Evolutionary conservation across 129 eudicot genomes (phyloP), one percentile per base, ranked within the genome.

Genomic region (Apium graveolens): DNA sequence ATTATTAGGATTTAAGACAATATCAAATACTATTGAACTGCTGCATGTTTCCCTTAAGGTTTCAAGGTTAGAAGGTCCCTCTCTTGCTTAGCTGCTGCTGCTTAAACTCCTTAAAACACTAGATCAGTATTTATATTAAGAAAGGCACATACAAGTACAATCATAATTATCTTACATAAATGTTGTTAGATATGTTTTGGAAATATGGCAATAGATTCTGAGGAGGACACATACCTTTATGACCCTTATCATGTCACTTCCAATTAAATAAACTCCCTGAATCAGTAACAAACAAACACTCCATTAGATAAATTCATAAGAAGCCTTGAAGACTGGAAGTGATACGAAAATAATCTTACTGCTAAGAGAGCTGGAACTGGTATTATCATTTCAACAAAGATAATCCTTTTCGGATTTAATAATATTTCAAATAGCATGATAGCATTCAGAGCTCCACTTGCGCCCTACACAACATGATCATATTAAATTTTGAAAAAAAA

Each of bases 391-490:
- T 93, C 90, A 13, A 93, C 76, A 53, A 78, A 85, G 48, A 93
- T 65, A 62, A 89, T 91, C 49, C 78, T 85, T 70, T 44, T 88
- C 0, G 98, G 98, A 77, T 76, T 78, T 35, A 93, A 91, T 75
- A 93, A 93, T 66, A 93, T 91, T 77, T 91, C 93, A 49, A 93
- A 96, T 80, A 93, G 89, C 93, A 93, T 82, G 24, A 93, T 84
- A 57, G 98, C 98, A 83, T 90, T 90, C 76, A 89, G 91, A 57
- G 98, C 98, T 79, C 96, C 98, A 63, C 96, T 93, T 76, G 96
- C 96, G 57, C 98, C 98, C 98, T 93, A 66, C 49, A 80, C 4
- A 60, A 45, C 48, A 79, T 18, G 41, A 74, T 37, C 74, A 18
- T n/a, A 62, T 62, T 27, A 75, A 73, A 66, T 73, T 72, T 48